phyloP scores from a whole-genome alignment of 129 eudicot genomes.

The Mikania micrantha region DNA sequence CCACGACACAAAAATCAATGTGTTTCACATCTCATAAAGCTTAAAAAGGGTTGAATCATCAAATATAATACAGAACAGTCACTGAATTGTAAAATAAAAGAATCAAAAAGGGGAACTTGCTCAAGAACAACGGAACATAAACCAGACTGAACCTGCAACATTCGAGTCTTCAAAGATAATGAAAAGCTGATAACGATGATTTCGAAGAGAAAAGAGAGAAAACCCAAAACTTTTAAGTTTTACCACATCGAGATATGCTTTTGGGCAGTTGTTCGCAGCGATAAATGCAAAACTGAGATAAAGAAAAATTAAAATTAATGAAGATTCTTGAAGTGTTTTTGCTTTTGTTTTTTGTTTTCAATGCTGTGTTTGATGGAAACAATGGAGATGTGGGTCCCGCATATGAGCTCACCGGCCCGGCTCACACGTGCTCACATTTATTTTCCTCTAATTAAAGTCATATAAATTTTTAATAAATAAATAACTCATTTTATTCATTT shows the following conservation, averaged over 20 bases:
- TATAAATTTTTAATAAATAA: too few relatives aligned
- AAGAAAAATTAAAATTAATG: neutral
- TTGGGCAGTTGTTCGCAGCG: neutral
- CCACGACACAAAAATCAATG: slow-evolving; percentile 21
- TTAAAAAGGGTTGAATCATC: slow-evolving; percentile 11
- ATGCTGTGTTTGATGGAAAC: slow-evolving; percentile 12
- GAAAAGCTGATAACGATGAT: neutral
- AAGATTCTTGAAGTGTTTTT: neutral
- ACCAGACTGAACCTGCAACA: slow-evolving; percentile 15
- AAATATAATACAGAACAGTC: slow-evolving; percentile 3
- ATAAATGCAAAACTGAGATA: neutral
- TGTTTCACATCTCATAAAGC: slow-evolving; percentile 9
- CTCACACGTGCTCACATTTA: slow-evolving; percentile 22
- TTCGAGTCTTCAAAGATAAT: slow-evolving; percentile 10
- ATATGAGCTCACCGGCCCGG: slow-evolving; percentile 1
- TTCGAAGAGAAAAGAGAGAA: too few relatives aligned
- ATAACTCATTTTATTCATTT: too few relatives aligned
- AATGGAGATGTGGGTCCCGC: slow-evolving; percentile 15
- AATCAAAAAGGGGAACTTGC: slow-evolving; percentile 11
- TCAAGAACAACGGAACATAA: slow-evolving; percentile 6
- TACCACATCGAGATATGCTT: neutral
- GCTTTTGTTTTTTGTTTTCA: neutral
- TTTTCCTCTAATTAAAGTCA: neutral
- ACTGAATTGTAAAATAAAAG: slow-evolving; percentile 14
- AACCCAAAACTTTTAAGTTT: too few relatives aligned